Percentiles rank a stretch among this genome's conserved stretches.
These are phyloP conservation scores for Metarhizium guizhouense DNA, from an alignment of 2,329 filamentous ascomycete genomes.

Conservation along the genomic window DNA sequence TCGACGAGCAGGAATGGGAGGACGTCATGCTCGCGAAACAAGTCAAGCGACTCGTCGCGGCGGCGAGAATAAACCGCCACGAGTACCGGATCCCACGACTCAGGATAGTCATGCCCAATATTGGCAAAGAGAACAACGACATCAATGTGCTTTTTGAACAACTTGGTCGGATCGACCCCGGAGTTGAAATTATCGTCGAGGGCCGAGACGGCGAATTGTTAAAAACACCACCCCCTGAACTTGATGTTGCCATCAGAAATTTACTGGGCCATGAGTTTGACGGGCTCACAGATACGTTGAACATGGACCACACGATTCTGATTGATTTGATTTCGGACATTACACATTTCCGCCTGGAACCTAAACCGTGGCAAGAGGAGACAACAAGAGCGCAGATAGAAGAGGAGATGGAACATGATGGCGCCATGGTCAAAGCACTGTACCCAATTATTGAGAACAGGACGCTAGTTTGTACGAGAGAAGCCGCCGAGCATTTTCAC, in stretches of 20 bases:
- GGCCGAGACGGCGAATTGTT: constrained; percentile 18
- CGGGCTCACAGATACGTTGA: constrained; percentile 26
- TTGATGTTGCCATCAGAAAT: constrained; percentile 19
- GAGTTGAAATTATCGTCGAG: constrained; percentile 25
- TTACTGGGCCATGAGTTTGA: constrained; percentile 22
- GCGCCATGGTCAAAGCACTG: constrained; percentile 24
- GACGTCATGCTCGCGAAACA: constrained; percentile 24
- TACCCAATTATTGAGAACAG: constrained; percentile 26
- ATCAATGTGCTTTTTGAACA: constrained; percentile 24
- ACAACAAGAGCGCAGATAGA: constrained; percentile 25
- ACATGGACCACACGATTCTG: constrained; percentile 32
- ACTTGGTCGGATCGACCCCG: constrained; percentile 18
- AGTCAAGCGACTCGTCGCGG: constrained; percentile 23
- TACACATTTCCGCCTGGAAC: constrained; percentile 24
- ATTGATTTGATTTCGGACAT: constrained; percentile 32
- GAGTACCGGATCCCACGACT: constrained; percentile 28
- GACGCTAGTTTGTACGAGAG: constrained; percentile 26
- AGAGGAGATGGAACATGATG: constrained; percentile 21
- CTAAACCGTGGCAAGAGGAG: constrained; percentile 23
- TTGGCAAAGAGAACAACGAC: constrained; percentile 19
- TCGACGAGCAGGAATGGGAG: constrained; percentile 25
- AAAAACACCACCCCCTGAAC: constrained; percentile 12
- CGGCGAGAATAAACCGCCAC: constrained; percentile 25
- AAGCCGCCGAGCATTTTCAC: constrained; percentile 30
- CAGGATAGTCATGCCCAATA: constrained; percentile 24